phyloP scores from a whole-genome alignment of 306 rosid species.

The Prunus kanzakura region DNA sequence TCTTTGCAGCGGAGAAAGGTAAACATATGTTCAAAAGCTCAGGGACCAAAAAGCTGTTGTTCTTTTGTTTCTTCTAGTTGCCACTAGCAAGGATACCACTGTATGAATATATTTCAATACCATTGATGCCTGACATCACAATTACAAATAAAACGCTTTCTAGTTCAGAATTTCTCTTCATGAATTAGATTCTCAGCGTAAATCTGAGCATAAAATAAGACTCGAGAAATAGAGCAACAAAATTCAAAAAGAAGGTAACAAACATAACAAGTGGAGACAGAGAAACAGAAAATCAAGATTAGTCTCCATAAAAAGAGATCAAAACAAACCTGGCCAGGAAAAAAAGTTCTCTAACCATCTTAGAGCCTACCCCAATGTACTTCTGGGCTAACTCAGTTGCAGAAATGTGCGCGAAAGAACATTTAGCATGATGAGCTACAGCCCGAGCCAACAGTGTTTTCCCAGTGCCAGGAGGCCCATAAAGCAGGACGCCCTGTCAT shows the following conservation, averaged over 20 bases:
- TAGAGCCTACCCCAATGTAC: constrained; percentile 97
- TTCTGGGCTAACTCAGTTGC: constrained; percentile 96
- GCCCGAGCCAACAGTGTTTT: background rate
- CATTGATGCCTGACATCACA: background rate
- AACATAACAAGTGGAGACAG: background rate
- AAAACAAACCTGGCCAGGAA: constrained; percentile 94
- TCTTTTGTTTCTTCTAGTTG: background rate
- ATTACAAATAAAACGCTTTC: background rate
- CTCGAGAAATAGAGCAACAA: background rate
- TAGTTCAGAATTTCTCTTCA: background rate
- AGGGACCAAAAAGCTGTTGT: background rate
- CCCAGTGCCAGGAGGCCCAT: background rate
- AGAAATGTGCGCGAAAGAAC: constrained; percentile 95
- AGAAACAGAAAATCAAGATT: background rate
- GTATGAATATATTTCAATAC: too few species aligned
- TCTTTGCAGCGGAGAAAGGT: background rate
- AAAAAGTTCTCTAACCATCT: constrained; percentile 98
- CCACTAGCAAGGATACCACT: too few species aligned
- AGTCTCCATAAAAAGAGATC: constrained; percentile 8
- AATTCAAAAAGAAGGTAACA: background rate
- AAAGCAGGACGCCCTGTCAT: background rate
- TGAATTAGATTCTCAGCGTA: background rate
- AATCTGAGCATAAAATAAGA: background rate
- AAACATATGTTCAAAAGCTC: background rate
- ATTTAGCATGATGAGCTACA: background rate